A percentile compares a stretch with the other conserved stretches of the same genome.
These are phyloP conservation scores for Fraxinus dipetala DNA, from an alignment of 305 asterid genomes.

Conservation along the genomic window DNA sequence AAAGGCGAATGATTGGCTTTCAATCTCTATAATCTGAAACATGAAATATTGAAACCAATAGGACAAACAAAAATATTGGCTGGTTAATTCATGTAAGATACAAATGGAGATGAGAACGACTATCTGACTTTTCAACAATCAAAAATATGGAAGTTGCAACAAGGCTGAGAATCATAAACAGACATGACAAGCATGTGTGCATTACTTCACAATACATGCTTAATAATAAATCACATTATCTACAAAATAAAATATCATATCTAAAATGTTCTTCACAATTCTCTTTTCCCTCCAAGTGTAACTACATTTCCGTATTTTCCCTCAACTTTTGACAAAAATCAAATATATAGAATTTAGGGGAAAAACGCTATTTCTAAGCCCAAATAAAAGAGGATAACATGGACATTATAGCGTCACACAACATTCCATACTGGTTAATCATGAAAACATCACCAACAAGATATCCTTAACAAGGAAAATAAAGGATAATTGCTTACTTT, in stretches of 20 bases:
- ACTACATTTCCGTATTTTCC: slow-evolving; percentile 17
- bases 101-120: neutral
- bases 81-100: neutral
- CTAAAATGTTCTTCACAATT: slow-evolving; percentile 1
- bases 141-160: neutral
- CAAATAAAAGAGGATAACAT: neutral
- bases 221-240: neutral
- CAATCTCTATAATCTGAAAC: neutral
- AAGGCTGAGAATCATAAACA: slow-evolving; percentile 12
- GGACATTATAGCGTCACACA: slow-evolving; percentile 9
- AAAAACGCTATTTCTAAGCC: neutral
- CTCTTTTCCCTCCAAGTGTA: neutral
- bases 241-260: slow-evolving; percentile 14
- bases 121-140: neutral
- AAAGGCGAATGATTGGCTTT: neutral
- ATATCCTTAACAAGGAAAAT: slow-evolving; percentile 5
- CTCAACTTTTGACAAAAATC: neutral
- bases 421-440: slow-evolving; percentile 3
- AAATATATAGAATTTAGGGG: neutral
- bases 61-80: neutral
- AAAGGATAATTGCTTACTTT: slow-evolving; percentile 49
- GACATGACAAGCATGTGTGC: neutral
- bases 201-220: neutral
- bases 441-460: slow-evolving; percentile 1
- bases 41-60: neutral